Base-by-base conservation (phyloP, 2,329 filamentous ascomycete species). In the Apiospora saccharicola region DNA sequence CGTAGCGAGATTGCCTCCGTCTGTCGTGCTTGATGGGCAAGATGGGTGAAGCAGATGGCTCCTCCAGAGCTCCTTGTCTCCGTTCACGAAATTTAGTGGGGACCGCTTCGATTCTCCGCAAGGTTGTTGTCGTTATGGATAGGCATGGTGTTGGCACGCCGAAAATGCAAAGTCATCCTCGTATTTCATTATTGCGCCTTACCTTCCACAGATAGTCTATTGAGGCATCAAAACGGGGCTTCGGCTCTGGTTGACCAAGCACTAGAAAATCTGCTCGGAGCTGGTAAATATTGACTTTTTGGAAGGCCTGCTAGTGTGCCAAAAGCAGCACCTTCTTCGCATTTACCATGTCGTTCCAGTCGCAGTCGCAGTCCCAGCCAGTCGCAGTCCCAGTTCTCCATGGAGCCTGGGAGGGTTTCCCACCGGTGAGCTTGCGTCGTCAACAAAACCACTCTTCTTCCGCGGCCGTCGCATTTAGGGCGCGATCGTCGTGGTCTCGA, bases 41-140 rank as follows among this genome's bases (percentile, higher is more conserved):
- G 30, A 57, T 57, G 51, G 46, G 46, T n/a, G 46, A 49, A n/a
- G 46, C 46, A 49, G 46, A 49, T 49, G 46, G 19, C 44, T 22
- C 30, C 57, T 41, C 37, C 37, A 41, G 37, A 10, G 10, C 37
- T 41, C 34, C 57, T 41, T 34, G 57, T 24, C 57, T 41, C 57
- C 57, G 34, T 41, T 41, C 19, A 14, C 57, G 34, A 34, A 41
- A 41, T 22, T 22, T 22, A 41, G 57, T 24, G 57, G 57, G 8
- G 57, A 22, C 57, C 34, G 57, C 19, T n/a, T 61, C 19, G 34
- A 64, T 41, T 24, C 57, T 64, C 57, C 57, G 57, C 57, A 64
- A 64, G 22, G 57, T 64, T 64, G 57, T 64, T 64, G 57, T 64
- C 57, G 30, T 41, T 41, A 34, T 64, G 57, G 57, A 41, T 64